Base-by-base conservation (phyloP, 1,284 basidiomycete genomes). In the Cutaneotrichosporon arboriforme region DNA sequence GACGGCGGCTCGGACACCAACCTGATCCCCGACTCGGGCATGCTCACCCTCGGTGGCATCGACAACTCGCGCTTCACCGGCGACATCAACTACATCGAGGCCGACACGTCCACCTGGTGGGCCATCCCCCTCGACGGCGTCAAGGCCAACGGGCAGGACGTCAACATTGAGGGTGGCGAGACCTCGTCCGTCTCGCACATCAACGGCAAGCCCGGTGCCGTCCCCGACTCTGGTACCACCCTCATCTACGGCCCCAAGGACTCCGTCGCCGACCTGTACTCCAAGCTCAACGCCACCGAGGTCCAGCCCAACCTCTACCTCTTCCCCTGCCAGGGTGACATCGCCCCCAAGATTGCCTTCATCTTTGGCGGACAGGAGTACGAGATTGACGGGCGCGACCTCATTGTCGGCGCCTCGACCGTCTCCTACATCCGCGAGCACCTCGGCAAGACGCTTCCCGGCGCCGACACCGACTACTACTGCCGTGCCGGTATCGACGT, bases 151-250 rank as follows among this genome's bases (percentile, higher is more conserved):
- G 50, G 40, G 4, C 31, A 36, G 23, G 15, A 33, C 13, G 21
- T 40, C 18, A 26, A 17, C 12, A 17, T 33, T 33, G 43, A 35
- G 31, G n/a, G 8, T 13, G 18, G 9, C 18, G 9, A 21, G 7
- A 7, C 26, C 7, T 31, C 26, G 26, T 31, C 26, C 26, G 33
- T 21, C 33, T 35, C 43, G 31, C 43, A 45, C 33, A 34, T 35
- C 14, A 15, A 36, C 40, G 21, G 33, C 31, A 31, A 49, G 33
- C 51, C 37, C 17, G 21, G 20, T 7, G 49, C 49, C 21, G 39
- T 51, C 26, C 42, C 51, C 36, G 54, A 55, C 41, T 39, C 49
- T 2, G 54, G 54, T 20, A 47, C 54, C 18, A 47, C 54, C 15
- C 36, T 43, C 23, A 45, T 55, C 26, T 43, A 31, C 40, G 49